Conservation (phyloP, 257 asterid species). For the Solanum pennellii region DNA sequence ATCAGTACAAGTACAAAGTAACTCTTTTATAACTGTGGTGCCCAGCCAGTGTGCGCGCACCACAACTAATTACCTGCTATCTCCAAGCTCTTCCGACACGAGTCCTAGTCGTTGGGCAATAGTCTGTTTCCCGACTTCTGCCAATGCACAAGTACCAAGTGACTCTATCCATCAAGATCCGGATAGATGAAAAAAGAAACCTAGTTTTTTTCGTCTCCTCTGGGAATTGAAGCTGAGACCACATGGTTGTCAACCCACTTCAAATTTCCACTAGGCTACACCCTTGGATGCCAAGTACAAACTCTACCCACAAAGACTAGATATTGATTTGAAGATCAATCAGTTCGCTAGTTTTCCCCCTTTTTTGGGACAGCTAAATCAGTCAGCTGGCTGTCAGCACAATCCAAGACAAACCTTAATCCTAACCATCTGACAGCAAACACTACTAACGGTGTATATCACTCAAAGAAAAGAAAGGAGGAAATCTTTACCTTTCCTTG, state of each 20-base stretch:
- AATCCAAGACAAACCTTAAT: background rate
- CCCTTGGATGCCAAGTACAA: background rate
- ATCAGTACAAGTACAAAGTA: background rate
- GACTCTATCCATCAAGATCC: background rate
- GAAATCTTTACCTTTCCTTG: constrained; percentile 38
- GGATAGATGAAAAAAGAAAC: background rate
- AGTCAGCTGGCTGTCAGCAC: background rate
- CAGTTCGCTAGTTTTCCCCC: background rate
- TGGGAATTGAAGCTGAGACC: background rate
- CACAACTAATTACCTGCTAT: background rate
- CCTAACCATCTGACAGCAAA: background rate
- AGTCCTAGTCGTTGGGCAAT: background rate
- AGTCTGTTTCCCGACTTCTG: background rate
- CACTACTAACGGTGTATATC: background rate
- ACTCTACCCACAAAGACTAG: background rate
- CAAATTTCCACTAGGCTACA: background rate
- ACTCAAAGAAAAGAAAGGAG: background rate
- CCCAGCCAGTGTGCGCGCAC: background rate
- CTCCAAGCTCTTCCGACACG: background rate
- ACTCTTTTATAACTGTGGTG: background rate
- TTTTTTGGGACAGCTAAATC: background rate
- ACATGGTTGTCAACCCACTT: background rate
- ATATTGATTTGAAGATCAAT: background rate
- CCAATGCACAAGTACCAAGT: background rate
- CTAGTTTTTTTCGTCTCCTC: background rate